Conservation (phyloP, 495 filamentous ascomycete species). For the Aspergillus cavernicola region DNA sequence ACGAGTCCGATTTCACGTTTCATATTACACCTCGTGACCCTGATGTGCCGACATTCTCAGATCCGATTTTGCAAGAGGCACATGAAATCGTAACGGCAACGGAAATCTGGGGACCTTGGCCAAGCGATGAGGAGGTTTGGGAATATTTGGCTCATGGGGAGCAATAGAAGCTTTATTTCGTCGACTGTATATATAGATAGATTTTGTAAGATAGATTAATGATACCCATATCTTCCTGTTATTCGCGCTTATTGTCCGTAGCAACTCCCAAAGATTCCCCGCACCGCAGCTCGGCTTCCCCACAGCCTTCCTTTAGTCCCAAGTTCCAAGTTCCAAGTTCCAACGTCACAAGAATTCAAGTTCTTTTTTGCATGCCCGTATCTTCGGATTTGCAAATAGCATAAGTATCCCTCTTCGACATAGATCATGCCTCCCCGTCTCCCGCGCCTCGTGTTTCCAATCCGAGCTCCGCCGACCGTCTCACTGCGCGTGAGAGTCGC, state of each 20-base stretch:
- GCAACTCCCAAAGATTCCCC: constrained; percentile 15
- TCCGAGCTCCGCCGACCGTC: constrained; percentile 19
- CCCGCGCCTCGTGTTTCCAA: constrained; percentile 20
- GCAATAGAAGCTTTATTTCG: constrained; percentile 5
- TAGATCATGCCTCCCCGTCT: constrained; percentile 33
- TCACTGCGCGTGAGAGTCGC: constrained; percentile 31
- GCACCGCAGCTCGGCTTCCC: constrained; percentile 19
- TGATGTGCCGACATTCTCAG: constrained; percentile 23
- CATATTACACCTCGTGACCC: constrained; percentile 2
- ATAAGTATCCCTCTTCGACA: not conserved
- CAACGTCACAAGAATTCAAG: constrained; percentile 4
- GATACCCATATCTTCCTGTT: constrained; percentile 1
- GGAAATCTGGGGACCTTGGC: constrained; percentile 50
- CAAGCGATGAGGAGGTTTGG: constrained; percentile 47
- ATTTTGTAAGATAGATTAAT: constrained; percentile 14
- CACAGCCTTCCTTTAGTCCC: constrained; percentile 19
- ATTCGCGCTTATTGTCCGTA: constrained; percentile 20
- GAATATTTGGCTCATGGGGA: constrained; percentile 33
- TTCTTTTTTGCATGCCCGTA: not conserved
- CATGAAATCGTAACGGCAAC: constrained; percentile 45
- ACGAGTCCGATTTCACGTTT: not conserved
- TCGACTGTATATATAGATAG: constrained; percentile 26
- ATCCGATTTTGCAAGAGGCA: constrained; percentile 32
- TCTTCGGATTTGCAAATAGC: too few relatives aligned
- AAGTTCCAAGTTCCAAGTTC: too few relatives aligned